Evolutionary conservation across 2,329 filamentous ascomycete species (phyloP).

Genomic region (Alternaria tenuissima): DNA sequence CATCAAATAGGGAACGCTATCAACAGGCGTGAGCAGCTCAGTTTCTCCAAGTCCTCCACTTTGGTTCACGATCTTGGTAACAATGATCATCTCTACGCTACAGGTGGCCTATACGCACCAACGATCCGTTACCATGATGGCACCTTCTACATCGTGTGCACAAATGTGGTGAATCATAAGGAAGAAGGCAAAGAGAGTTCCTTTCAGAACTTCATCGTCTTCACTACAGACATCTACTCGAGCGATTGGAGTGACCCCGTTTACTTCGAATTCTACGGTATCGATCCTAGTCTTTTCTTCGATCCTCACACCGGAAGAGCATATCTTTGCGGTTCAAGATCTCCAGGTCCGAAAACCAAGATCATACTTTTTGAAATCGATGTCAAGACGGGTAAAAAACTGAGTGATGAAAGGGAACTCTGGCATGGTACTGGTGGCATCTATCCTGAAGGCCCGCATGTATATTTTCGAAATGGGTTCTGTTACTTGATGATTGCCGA

Average conservation of each 20-base stretch:
- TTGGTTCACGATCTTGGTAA: slow-evolving; percentile 30
- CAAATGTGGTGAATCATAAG: slow-evolving; percentile 33
- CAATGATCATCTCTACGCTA: slow-evolving; percentile 20
- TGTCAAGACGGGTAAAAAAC: slow-evolving; percentile 33
- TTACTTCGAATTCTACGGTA: slow-evolving; percentile 22
- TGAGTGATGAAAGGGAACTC: slow-evolving; percentile 24
- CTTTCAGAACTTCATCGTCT: slow-evolving; percentile 49
- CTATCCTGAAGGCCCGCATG: slow-evolving; percentile 47
- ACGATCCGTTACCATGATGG: slow-evolving; percentile 25
- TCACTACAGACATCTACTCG: slow-evolving; percentile 17
- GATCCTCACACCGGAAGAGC: slow-evolving; percentile 16
- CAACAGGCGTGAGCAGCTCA: slow-evolving; percentile 56
- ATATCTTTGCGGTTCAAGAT: slow-evolving; percentile 32
- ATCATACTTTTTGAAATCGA: slow-evolving; percentile 38
- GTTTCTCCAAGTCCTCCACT: slow-evolving; percentile 57
- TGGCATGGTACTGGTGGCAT: slow-evolving; percentile 46
- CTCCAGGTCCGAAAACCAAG: slow-evolving; percentile 20
- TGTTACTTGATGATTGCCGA: slow-evolving; percentile 49
- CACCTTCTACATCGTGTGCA: slow-evolving; percentile 30
- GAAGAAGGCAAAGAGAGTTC: slow-evolving; percentile 53
- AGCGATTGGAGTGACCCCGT: slow-evolving; percentile 22
- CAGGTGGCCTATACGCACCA: slow-evolving; percentile 29
- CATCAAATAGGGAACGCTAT: slow-evolving; percentile 57
- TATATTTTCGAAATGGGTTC: slow-evolving; percentile 43
- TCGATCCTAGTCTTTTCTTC: slow-evolving; percentile 28